A percentile compares a stretch with the other conserved stretches of the same genome.
Conservation (phyloP, 176 grass and related monocot genomes). For the Oryza meyeriana region DNA sequence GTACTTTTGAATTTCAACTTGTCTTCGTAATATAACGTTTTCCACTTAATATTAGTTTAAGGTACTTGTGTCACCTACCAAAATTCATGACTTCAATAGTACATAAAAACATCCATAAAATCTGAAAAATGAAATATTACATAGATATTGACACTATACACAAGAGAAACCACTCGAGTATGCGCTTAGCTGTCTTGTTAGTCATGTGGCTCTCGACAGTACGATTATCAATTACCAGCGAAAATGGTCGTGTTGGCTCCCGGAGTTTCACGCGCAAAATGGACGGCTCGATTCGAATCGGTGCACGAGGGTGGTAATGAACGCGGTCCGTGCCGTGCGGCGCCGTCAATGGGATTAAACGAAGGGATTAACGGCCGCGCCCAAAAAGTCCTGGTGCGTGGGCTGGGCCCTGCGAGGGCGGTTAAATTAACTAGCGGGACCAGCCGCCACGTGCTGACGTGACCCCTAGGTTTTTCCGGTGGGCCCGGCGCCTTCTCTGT, state of each 20-base stretch:
- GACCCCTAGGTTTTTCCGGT: constrained; percentile 29
- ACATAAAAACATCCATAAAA: no score
- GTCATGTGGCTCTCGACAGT: no score
- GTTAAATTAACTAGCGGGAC: constrained; percentile 42
- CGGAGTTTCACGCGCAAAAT: not conserved
- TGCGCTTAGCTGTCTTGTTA: no score
- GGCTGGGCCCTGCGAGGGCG: not conserved
- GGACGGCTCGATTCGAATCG: not conserved
- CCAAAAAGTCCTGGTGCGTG: constrained; percentile 31
- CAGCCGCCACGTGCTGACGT: constrained; percentile 60
- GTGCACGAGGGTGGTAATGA: not conserved
- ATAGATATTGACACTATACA: no score
- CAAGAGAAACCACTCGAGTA: not conserved
- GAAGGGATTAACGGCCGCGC: constrained; percentile 24
- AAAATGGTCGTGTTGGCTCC: not conserved
- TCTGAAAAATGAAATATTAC: no score
- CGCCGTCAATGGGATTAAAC: not conserved
- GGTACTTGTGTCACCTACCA: no score
- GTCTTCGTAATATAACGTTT: no score
- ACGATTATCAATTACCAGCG: not conserved
- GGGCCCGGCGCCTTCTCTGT: not conserved
- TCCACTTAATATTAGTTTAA: no score
- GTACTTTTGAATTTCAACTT: no score
- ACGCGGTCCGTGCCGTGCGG: not conserved
- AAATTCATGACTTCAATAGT: no score